Base-by-base conservation (phyloP, 352 stramenopile species). In the Phytophthora boehmeriae region DNA sequence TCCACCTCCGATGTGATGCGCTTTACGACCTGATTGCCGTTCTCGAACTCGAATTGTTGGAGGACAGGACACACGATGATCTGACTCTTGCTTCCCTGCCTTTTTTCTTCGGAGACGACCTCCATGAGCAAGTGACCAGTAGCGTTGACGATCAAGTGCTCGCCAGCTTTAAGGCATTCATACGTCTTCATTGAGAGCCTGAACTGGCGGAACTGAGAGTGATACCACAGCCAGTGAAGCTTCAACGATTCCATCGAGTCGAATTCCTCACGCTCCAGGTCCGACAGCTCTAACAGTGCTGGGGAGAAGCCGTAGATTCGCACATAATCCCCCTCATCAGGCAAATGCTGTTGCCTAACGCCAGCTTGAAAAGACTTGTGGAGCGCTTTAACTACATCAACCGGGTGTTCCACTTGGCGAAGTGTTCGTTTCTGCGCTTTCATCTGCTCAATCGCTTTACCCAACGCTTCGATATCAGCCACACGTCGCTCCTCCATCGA, bases 1-100 rank as follows among this genome's bases (percentile, higher is more conserved):
- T 87, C 75, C 35, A 84, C 69, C 36, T 87, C 77, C 4, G 68
- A 81, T 0, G 75, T 82, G 41, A 86, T 72, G 14, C 70, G 72
- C 16, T 61, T 70, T 20, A 83, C 43, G 0, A 62, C 27, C n/a
- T 60, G 48, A 9, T 75, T 32, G 0, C 38, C 30, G 4, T 23
- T 35, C 30, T 82, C 62, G 52, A 84, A 80, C 44, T 83, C 68
- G 25, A 82, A 83, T 8, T 76, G 74, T 20, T 83, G 76, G n/a
- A 61, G 61, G 19, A 83, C 60, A 27, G 76, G 68, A 13, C 71
- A 83, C 27, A 20, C 46, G n/a, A 73, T 53, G 0, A 14, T n/a
- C 53, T 41, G 44, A 48, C 25, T 30, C 22, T 34, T 60, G 22
- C n/a, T n/a, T 35, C 45, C 28, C 30, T 30, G 25, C 48, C 50